These are phyloP conservation scores for Eucalyptus pumila DNA, from an alignment of 345 rosid species.

Conservation along the genomic window DNA sequence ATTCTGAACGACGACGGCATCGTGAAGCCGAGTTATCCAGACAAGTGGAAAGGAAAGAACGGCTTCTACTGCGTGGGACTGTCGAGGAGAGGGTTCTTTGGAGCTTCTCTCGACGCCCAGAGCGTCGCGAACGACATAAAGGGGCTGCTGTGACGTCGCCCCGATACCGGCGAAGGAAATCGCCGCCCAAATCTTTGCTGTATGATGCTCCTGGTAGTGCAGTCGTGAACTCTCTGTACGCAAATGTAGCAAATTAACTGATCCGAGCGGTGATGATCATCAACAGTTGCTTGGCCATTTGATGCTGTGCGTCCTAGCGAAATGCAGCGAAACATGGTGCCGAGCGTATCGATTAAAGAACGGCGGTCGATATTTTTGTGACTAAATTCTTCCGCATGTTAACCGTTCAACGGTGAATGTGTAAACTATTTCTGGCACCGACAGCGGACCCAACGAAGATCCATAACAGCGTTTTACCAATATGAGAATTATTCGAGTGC, in stretches of 20 bases:
- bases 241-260: neutral
- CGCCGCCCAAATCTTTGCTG: neutral
- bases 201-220: neutral
- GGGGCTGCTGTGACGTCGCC: neutral
- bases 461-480: neutral
- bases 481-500: neutral
- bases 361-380: neutral
- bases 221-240: neutral
- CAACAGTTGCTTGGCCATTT: neutral
- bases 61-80: slow-evolving; percentile 38
- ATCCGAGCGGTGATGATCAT: neutral
- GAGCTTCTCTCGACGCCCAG: slow-evolving; percentile 17
- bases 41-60: slow-evolving; percentile 41
- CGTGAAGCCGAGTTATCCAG: slow-evolving; percentile 16
- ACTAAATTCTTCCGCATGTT: neutral
- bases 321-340: neutral
- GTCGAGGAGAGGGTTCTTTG: slow-evolving; percentile 28
- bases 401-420: neutral
- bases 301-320: neutral
- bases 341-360: neutral
- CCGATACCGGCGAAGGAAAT: neutral
- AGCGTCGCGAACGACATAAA: slow-evolving; percentile 26
- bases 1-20: slow-evolving; percentile 30
- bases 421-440: neutral
- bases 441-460: neutral